Base-by-base conservation (phyloP, 495 filamentous ascomycete genomes). In the Zalerion maritima region DNA sequence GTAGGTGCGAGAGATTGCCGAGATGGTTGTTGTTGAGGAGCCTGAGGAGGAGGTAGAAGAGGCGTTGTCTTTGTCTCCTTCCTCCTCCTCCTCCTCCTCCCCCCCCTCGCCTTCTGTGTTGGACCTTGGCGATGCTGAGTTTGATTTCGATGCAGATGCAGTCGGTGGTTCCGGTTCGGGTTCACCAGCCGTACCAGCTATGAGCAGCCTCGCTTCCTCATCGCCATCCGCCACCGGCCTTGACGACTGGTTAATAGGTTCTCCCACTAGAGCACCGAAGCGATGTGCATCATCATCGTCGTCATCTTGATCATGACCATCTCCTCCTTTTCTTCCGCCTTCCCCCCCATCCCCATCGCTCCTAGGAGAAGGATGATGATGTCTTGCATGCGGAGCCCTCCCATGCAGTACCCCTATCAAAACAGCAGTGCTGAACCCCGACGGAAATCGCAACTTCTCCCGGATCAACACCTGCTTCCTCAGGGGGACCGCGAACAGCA, bases 371-470 rank as follows among this genome's bases (percentile, higher is more conserved):
- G 42, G 31, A 14, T 46, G 46, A 6, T 39, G 40, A 10, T 27
- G 24, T 21, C 22, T 16, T 7, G 27, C 23, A 9, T 36, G 26
- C 18, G 32, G 35, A 6, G 35, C 41, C 33, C 63, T 59, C 10
- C 82, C 81, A 58, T 94, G 86, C 25, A 92, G 56, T 3, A 94
- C 84, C 10, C 72, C 64, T 36, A 96, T 92, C 67, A 96, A 78
- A 28, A 96, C 63, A 0, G 89, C 89, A 9, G 89, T 96, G 31
- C 89, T 91, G 13, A 91, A 94, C 3, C 89, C 89, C 39, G 76
- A 86, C 0, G 89, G 89, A 45, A 99, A 99, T 38, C 78, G 85
- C 29, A 99, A 51, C 47, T 84, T 79, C 58, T 99, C 89, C 37
- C 77, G 54, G 14, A 96, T 79, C 27, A 99, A 83, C 12, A 96